Evolutionary conservation across 2,329 filamentous ascomycete genomes (phyloP).

Genomic region (Cadophora malorum): DNA sequence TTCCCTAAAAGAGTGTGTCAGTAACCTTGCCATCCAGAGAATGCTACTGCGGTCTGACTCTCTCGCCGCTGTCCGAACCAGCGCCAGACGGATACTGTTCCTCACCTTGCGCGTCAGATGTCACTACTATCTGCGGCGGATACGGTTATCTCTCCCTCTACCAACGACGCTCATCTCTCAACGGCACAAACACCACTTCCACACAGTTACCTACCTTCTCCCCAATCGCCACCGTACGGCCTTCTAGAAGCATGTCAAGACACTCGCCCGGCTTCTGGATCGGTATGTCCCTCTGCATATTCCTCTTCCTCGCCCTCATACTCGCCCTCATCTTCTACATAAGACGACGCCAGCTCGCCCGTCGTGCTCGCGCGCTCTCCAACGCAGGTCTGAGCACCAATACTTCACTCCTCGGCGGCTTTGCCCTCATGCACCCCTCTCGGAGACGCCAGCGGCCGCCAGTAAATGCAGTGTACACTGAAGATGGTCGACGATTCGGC

Average conservation of each 20-base stretch:
- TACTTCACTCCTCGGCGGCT: slow-evolving; percentile 2
- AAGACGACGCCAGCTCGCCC: neutral
- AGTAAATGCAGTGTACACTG: neutral
- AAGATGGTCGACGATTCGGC: neutral
- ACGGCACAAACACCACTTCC: neutral
- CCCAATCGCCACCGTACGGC: neutral
- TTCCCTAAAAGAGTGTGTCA: neutral
- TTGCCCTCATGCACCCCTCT: slow-evolving; percentile 9
- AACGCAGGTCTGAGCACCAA: neutral
- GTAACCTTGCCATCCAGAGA: slow-evolving; percentile 11
- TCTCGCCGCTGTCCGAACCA: slow-evolving; percentile 25
- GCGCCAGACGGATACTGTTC: slow-evolving; percentile 19
- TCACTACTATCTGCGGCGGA: slow-evolving; percentile 22
- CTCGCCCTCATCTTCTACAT: neutral
- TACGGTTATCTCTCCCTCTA: slow-evolving; percentile 16
- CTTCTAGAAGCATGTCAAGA: neutral
- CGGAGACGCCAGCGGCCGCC: neutral
- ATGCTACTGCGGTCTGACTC: slow-evolving; percentile 32
- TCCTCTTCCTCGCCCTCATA: slow-evolving; percentile 9
- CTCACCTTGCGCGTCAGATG: slow-evolving; percentile 26
- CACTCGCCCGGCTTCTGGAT: slow-evolving; percentile 2
- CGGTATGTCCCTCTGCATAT: slow-evolving; percentile 5
- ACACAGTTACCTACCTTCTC: neutral
- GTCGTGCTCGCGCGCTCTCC: neutral
- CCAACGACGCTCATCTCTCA: slow-evolving; percentile 8